These are phyloP conservation scores for Ophiostoma sp. DNA, from an alignment of 2,329 filamentous ascomycete genomes.

Conservation along the genomic window DNA sequence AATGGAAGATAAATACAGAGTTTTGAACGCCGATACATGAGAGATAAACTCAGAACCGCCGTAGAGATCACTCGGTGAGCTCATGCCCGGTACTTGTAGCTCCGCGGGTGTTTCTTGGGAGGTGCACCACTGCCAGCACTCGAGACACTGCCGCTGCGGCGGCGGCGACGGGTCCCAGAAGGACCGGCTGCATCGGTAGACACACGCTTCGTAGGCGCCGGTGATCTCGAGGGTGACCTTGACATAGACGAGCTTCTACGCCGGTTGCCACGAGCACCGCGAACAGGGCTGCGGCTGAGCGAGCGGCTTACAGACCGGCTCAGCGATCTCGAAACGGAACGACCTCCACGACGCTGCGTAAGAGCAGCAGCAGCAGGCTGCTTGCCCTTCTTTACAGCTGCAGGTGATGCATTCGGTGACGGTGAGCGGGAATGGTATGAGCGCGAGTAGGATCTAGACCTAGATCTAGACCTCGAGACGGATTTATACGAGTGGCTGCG, in stretches of 20 bases:
- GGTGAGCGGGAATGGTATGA: slow-evolving; percentile 28
- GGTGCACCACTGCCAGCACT: slow-evolving; percentile 25
- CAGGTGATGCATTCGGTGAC: slow-evolving; percentile 14
- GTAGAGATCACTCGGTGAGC: neutral
- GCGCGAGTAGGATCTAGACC: slow-evolving; percentile 26
- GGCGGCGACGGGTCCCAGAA: slow-evolving; percentile 23
- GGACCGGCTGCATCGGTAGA: slow-evolving; percentile 20
- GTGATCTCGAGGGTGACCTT: slow-evolving; percentile 26
- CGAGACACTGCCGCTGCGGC: slow-evolving; percentile 26
- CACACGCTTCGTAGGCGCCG: slow-evolving; percentile 22
- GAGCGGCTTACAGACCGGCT: neutral
- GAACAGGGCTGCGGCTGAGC: slow-evolving; percentile 1
- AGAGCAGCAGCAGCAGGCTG: neutral
- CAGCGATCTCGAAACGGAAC: neutral
- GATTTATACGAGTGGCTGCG: slow-evolving; percentile 30
- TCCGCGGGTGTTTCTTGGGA: slow-evolving; percentile 28
- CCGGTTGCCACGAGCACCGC: slow-evolving; percentile 3
- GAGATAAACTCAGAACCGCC: neutral
- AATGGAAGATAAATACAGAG: neutral
- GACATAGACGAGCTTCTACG: slow-evolving; percentile 7
- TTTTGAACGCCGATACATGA: neutral
- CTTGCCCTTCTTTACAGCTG: slow-evolving; percentile 11
- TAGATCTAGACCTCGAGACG: slow-evolving; percentile 17
- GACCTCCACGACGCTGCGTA: neutral
- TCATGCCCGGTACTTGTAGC: slow-evolving; percentile 9